These are phyloP conservation scores for Sclerotinia glacialis DNA, from an alignment of 2,329 filamentous ascomycete genomes.

Conservation along the genomic window DNA sequence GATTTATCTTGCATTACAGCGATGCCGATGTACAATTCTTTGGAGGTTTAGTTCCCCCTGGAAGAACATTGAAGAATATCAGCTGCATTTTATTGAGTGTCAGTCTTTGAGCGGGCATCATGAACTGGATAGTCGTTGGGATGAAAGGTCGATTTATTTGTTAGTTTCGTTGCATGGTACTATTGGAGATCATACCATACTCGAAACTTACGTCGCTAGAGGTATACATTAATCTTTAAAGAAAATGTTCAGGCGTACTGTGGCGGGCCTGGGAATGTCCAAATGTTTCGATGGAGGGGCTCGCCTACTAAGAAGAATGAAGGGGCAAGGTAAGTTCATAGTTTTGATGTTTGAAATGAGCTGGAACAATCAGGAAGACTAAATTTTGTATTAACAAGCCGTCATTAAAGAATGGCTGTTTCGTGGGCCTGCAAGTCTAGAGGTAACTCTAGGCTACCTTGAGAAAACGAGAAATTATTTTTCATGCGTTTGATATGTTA, in stretches of 20 bases:
- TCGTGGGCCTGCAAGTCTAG: neutral
- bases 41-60: no score
- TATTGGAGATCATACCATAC: no score
- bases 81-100: no score
- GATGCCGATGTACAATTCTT: no score
- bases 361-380: neutral
- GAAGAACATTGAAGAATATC: no score
- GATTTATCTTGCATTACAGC: no score
- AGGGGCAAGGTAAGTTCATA: neutral
- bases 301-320: neutral
- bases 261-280: neutral
- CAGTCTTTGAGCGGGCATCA: no score
- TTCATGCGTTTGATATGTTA: neutral
- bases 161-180: no score
- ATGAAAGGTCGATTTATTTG: no score
- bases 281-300: neutral
- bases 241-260: neutral
- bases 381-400: neutral
- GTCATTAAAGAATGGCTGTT: neutral
- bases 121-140: no score
- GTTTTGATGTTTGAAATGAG: neutral
- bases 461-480: neutral
- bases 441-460: neutral
- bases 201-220: no score
- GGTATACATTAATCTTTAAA: neutral